Base-by-base conservation (phyloP, 768 basidiomycete genomes). In the Crucibulum laeve region DNA sequence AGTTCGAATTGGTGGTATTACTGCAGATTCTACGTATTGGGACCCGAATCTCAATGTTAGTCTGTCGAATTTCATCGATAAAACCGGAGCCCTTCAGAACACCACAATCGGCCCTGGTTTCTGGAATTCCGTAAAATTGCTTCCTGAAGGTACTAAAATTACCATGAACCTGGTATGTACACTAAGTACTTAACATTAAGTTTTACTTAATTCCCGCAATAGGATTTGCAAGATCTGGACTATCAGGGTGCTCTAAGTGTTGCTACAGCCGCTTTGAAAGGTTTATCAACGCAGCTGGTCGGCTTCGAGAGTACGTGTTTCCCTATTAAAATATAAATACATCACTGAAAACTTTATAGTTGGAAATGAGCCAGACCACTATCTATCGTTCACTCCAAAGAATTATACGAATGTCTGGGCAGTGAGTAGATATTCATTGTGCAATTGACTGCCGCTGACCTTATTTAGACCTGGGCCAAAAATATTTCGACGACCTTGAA, bases 351-450 rank as follows among this genome's bases (percentile, higher is more conserved):
- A 23, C 41, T n/a, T 40, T 41, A 11, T 22, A 75, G 74, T 78
- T 46, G 77, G 77, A 17, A 78, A 78, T 39, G 77, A 79, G 55
- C 76, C 76, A 2, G 76, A 78, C 52, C 74, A 77, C 26, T 78
- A 76, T 46, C 61, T 63, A 28, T 25, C 48, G 7, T 71, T 70
- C 47, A 68, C 68, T 1, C 67, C 76, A 21, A 55, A 68, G 47
- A 70, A 59, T 17, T 79, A 79, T 47, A 64, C 68, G 3, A 51
- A 52, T 11, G 62, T 64, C 11, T 77, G 76, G 75, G 64, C 60
- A 53, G 76, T 73, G 51, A 39, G 62, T 49, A 21, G 13, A 10
- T 30, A 4, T 3, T 21, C 14, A 19, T 2, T n/a, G n/a, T 24
- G 5, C 6, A 25, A 37, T 23, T 24, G 4, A 33, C n/a, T n/a